Base-by-base conservation (phyloP, 257 asterid genomes). In the Plantago ovata region DNA sequence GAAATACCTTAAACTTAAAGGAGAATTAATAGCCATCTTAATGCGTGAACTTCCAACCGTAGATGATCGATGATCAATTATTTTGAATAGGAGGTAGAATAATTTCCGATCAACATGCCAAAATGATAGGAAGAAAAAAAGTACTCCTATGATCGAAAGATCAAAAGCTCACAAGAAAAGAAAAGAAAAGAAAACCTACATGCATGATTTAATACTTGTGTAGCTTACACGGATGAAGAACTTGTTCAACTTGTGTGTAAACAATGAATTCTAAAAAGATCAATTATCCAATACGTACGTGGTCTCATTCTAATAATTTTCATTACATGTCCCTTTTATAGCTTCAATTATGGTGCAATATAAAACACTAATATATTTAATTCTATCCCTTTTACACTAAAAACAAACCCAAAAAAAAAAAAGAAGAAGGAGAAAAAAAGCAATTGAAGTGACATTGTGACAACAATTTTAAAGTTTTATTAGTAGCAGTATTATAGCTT, bases 361-460 rank as follows among this genome's bases (percentile, higher is more conserved):
- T 28, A 24, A 56, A 38, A 18, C 13, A 18, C n/a, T 38, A 12
- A 38, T 19, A 19, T 20, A 38, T 2, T 8, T 57, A n/a, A n/a
- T n/a, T n/a, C 20, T 57, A 48, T 20, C 41, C 62, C 38, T 57
- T n/a, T 19, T 38, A 57, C 62, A 57, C 50, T 57, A 57, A 57
- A 57, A 40, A 57, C 50, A 57, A 57, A 39, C n/a, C n/a, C n/a
- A n/a, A n/a, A n/a, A n/a, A n/a, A n/a, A n/a, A n/a, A n/a, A n/a
- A n/a, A n/a, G n/a, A n/a, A n/a, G n/a, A n/a, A n/a, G n/a, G n/a
- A 10, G 8, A 20, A 13, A 56, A 46, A 57, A 57, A 41, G 49
- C 45, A 57, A 41, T n/a, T 57, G 62, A 57, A 67, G 63, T 57
- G 72, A 67, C 72, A 55, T 61, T 61, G 47, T 60, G 72, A 67